These are phyloP conservation scores for Malus hybrid DNA, from an alignment of 331 rosid species.

Conservation along the genomic window DNA sequence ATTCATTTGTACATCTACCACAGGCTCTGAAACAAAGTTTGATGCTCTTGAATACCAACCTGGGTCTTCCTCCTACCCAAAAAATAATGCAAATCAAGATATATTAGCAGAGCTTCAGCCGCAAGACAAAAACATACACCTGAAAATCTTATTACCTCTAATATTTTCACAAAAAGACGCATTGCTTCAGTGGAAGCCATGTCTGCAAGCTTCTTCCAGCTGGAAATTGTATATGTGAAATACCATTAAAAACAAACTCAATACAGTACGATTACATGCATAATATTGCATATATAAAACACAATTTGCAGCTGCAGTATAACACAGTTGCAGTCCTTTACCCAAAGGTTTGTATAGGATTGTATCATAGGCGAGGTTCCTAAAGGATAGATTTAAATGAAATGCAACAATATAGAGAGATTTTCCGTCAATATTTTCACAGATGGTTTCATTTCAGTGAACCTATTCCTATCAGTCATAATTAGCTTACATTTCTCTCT, in stretches of 20 bases:
- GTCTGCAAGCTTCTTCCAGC: constrained; percentile 95
- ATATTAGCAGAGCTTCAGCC: constrained; percentile 17
- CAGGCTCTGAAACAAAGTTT: constrained; percentile 68
- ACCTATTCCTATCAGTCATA: neutral
- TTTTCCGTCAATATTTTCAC: neutral
- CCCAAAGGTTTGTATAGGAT: neutral
- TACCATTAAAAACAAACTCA: constrained; percentile 3
- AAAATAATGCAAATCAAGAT: neutral
- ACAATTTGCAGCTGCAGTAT: neutral
- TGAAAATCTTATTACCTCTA: constrained; percentile 52
- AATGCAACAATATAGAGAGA: neutral
- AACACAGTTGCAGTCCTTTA: neutral
- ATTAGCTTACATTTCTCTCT: neutral
- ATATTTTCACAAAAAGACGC: constrained; percentile 97
- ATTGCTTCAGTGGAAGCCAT: constrained; percentile 85
- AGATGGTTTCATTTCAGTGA: neutral
- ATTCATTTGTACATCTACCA: constrained; percentile 75
- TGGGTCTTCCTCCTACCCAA: constrained; percentile 92
- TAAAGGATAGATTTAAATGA: neutral
- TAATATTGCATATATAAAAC: neutral
- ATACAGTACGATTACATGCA: neutral
- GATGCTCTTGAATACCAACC: constrained; percentile 99
- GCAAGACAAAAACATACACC: constrained; percentile 5
- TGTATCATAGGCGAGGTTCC: neutral
- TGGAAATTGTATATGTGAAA: constrained; percentile 37